A percentile compares a stretch with the other conserved stretches of the same genome.
phyloP scores from a whole-genome alignment of 2,329 filamentous ascomycete species.

The Xylariaceae sp. region DNA sequence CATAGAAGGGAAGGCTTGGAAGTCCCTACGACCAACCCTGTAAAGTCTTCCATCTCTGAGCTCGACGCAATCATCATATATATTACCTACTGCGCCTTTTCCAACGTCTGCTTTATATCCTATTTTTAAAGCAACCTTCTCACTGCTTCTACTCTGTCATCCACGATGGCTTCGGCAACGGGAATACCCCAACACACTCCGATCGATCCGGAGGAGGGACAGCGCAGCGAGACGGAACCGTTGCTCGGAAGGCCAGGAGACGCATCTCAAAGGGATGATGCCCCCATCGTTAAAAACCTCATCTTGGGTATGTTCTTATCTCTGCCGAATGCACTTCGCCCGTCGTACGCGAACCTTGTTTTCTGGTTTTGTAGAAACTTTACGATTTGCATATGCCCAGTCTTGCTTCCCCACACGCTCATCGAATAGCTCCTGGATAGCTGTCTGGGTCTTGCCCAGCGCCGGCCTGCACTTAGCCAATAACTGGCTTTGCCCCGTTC shows the following conservation, averaged over 20 bases:
- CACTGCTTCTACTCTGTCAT: conserved; percentile 15
- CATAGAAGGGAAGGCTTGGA: too few species aligned
- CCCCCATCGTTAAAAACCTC: conserved; percentile 66
- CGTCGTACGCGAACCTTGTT: conserved; percentile 4
- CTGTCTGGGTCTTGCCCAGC: background rate
- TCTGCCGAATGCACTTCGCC: background rate
- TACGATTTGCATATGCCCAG: conserved; percentile 12
- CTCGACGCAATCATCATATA: background rate
- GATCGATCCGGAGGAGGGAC: conserved; percentile 36
- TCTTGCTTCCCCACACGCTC: conserved; percentile 9
- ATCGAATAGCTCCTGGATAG: conserved; percentile 6
- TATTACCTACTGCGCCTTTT: background rate
- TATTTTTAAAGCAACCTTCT: background rate
- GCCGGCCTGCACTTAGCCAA: background rate
- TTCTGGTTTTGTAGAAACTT: background rate
- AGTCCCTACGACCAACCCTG: too few species aligned
- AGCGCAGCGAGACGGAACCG: conserved; percentile 58
- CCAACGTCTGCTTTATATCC: background rate
- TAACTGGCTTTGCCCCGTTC: background rate
- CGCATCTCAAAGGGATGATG: conserved; percentile 62
- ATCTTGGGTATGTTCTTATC: conserved; percentile 57
- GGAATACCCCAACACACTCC: conserved; percentile 54
- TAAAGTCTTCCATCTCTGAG: too few species aligned
- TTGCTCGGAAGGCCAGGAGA: conserved; percentile 69
- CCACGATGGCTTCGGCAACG: conserved; percentile 63